Base-by-base conservation (phyloP, 306 rosid species). In the Psophocarpus tetragonolobus region DNA sequence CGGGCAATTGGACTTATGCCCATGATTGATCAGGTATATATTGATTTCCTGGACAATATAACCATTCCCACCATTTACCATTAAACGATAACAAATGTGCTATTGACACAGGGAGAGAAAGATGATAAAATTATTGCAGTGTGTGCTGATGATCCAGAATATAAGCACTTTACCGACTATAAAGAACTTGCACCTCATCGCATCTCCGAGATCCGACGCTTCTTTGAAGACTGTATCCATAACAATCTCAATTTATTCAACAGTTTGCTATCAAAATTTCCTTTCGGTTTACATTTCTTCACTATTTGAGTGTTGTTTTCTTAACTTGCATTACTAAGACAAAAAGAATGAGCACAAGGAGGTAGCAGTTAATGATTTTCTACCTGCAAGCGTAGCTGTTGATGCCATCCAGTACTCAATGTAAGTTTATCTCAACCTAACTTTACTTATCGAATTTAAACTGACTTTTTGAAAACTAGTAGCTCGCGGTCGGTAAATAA, bases 81-180 rank as follows among this genome's bases (percentile, higher is more conserved):
- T 38, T 39, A 30, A 36, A 24, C 64, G 38, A 21, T 35, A 26
- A 71, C 69, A 66, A 48, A 26, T 9, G 63, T 51, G 61, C 8
- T 74, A 17, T 78, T 54, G 69, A 81, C 67, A 38, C 81, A 95
- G 99, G 99, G 99, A 39, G 99, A 96, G 88, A 96, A 93, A 74
- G 99, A 96, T 86, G 99, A 96, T 21, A 96, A 96, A 86, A 92
- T 96, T 81, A 96, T 96, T 71, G 99, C 99, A 84, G 98, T 96
- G 6, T 92, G 98, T 38, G 99, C 96, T 41, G 99, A 96, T 73
- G 99, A 96, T 83, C 99, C 99, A 1, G 99, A 93, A 84, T 96
- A 90, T 26, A 96, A 86, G 81, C 96, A 96, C 85, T 93, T 73
- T 48, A 86, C 69, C 36, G 99, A 93, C 87, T 90, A 90, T 82